Conservation (phyloP, 139 green algal genomes). For the Chlorella vulgaris region DNA sequence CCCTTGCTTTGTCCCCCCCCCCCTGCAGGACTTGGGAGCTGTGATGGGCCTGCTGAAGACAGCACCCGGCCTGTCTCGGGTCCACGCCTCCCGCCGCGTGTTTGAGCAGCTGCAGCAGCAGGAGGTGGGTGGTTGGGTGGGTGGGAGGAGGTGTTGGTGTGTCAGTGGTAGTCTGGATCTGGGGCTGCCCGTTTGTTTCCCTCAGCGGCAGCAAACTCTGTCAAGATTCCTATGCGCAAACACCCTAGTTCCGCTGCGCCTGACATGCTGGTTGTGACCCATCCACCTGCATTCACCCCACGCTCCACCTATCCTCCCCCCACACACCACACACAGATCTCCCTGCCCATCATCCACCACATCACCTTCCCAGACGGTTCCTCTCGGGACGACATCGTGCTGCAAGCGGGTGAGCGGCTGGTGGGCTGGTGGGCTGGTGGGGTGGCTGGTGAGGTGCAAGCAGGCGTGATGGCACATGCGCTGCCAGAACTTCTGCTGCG, state of each 20-base stretch:
- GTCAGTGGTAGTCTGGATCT: no score
- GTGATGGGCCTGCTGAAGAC: slow-evolving; percentile 79
- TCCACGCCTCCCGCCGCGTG: slow-evolving; percentile 88
- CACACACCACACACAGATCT: slow-evolving; percentile 38
- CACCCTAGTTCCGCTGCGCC: no score
- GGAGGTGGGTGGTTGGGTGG: slow-evolving; percentile 1
- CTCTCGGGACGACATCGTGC: slow-evolving; percentile 55
- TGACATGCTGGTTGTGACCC: no score
- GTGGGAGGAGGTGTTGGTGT: no score
- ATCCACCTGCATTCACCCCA: not conserved
- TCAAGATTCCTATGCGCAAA: no score
- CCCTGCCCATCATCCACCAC: slow-evolving; percentile 92
- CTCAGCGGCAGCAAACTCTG: not conserved
- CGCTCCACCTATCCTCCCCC: not conserved
- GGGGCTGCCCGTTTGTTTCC: not conserved
- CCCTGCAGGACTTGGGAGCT: slow-evolving; percentile 48
- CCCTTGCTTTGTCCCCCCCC: not conserved
- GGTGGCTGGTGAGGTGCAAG: not conserved
- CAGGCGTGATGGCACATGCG: not conserved
- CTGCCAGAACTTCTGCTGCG: no score
- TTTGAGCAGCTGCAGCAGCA: slow-evolving; percentile 84
- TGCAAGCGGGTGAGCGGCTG: slow-evolving; percentile 15
- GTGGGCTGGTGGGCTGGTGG: not conserved
- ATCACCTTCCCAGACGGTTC: slow-evolving; percentile 60
- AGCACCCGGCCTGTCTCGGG: slow-evolving; percentile 59